These are phyloP conservation scores for Thielaviopsis punctulata DNA, from an alignment of 2,329 filamentous ascomycete genomes.

Conservation along the genomic window DNA sequence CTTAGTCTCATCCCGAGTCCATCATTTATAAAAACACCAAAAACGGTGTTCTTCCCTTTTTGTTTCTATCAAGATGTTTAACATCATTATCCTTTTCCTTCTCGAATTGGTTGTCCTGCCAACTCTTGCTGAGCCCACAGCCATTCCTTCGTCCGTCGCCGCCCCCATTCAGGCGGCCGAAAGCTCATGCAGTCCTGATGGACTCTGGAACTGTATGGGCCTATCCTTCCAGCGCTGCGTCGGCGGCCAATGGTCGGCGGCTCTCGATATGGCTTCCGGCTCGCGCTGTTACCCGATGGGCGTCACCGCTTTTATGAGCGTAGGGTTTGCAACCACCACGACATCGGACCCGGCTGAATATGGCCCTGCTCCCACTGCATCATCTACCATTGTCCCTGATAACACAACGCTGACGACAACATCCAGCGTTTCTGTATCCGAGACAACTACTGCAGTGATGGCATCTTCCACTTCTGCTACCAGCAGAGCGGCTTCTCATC, in stretches of 20 bases:
- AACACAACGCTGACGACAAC: not conserved
- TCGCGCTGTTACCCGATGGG: conserved; percentile 29
- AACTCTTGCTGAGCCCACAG: not conserved
- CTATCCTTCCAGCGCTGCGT: conserved; percentile 33
- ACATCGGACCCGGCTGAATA: not conserved
- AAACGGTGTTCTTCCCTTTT: not conserved
- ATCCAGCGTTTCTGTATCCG: not conserved
- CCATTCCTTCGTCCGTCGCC: not conserved
- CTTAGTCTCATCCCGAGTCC: too few species aligned
- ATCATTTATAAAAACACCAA: not conserved
- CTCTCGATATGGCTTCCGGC: conserved; percentile 26
- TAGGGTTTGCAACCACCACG: conserved; percentile 14
- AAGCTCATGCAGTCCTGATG: conserved; percentile 27
- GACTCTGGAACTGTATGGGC: conserved; percentile 38
- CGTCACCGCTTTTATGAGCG: conserved; percentile 23
- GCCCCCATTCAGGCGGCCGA: conserved; percentile 19
- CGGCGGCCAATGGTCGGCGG: conserved; percentile 27
- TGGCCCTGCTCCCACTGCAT: too few species aligned
- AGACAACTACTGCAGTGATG: not conserved
- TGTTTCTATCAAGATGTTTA: not conserved
- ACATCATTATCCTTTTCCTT: not conserved
- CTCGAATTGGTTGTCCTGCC: not conserved
- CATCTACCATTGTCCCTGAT: not conserved
- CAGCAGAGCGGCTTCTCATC: not conserved
- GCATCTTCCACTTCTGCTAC: not conserved